Evolutionary conservation across 2,329 filamentous ascomycete genomes (phyloP), one percentile per base, ranked within the genome.

Genomic region (Cyclaneusma minus): DNA sequence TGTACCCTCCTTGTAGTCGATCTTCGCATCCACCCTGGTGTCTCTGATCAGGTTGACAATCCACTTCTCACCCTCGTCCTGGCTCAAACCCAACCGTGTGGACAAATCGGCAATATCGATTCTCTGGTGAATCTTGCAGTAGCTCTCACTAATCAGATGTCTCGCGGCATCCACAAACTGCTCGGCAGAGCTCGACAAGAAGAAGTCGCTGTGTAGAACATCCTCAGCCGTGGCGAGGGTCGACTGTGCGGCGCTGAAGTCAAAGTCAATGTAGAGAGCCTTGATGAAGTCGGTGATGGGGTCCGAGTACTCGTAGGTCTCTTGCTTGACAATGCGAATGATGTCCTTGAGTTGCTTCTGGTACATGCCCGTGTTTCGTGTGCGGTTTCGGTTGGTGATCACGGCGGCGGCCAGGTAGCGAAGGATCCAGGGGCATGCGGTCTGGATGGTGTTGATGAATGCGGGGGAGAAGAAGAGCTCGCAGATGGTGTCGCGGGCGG

Each of bases 361-460:
- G 62, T 98, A 91, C 44, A 73, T 62, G 38, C 74, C 73, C 31
- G 77, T 80, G 61, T 89, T 92, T 50, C 84, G 76, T 20, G 41
- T 67, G 38, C 83, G 77, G 50, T 64, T 74, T 34, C 83, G 81
- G 60, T 87, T 89, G 35, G 85, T 93, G 54, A 98, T 92, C 45
- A 98, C 87, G 40, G 87, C 81, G 25, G 84, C 85, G 33, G 84
- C 75, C 32, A 98, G 68, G 58, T 98, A 98, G 42, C 89, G 77
- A 45, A 98, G 67, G 37, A 93, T 74, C 89, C 89, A 98, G 5
- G 89, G 87, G 64, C 84, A 94, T 45, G 75, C 79, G 32, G 89
- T 94, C 68, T 98, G 89, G 54, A 98, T 94, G 44, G 87, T 95
- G 71, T 95, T 98, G 72, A 98, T 98, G 67, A 83, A 98, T 44